Percentiles rank a stretch among this genome's conserved stretches.
These are phyloP conservation scores for Aspergillus mulundensis DNA, from an alignment of 495 filamentous ascomycete genomes.

Conservation along the genomic window DNA sequence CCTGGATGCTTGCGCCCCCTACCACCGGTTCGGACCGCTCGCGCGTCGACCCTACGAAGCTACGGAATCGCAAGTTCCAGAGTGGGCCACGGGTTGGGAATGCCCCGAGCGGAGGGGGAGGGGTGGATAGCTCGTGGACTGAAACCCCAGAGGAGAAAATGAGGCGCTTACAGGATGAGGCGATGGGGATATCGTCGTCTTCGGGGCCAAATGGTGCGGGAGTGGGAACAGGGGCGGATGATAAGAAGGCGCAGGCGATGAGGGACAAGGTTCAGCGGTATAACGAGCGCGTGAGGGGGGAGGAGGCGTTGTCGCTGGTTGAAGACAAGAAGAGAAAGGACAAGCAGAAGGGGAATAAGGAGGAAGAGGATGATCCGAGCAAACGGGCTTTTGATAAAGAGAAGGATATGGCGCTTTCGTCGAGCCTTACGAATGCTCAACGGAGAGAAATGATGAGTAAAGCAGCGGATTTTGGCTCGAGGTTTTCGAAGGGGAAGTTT, in stretches of 20 bases:
- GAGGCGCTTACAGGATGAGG: conserved; percentile 72
- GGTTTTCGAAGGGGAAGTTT: conserved; percentile 76
- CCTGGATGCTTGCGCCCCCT: conserved; percentile 94
- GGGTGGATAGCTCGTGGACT: conserved; percentile 68
- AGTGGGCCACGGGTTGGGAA: conserved; percentile 59
- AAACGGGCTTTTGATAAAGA: conserved; percentile 84
- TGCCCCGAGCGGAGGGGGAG: conserved; percentile 32
- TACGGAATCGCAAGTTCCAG: conserved; percentile 80
- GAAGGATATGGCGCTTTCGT: conserved; percentile 84
- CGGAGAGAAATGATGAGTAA: conserved; percentile 74
- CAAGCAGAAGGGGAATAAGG: conserved; percentile 49
- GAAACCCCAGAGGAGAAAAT: conserved; percentile 89
- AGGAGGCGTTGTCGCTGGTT: conserved; percentile 57
- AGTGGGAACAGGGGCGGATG: conserved; percentile 15
- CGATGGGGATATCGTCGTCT: conserved; percentile 62
- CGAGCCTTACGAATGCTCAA: conserved; percentile 68
- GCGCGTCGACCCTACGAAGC: conserved; percentile 78
- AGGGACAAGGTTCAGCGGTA: conserved; percentile 55
- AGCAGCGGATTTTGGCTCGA: conserved; percentile 75
- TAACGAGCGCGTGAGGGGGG: conserved; percentile 59
- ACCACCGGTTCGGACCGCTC: conserved; percentile 48
- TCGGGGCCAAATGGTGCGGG: background rate
- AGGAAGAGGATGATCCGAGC: conserved; percentile 92
- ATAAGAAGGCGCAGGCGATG: conserved; percentile 37
- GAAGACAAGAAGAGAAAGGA: conserved; percentile 44